Percentiles rank a stretch among this genome's conserved stretches.
Evolutionary conservation across 768 basidiomycete genomes (phyloP).

Genomic region (Terana coerulea): DNA sequence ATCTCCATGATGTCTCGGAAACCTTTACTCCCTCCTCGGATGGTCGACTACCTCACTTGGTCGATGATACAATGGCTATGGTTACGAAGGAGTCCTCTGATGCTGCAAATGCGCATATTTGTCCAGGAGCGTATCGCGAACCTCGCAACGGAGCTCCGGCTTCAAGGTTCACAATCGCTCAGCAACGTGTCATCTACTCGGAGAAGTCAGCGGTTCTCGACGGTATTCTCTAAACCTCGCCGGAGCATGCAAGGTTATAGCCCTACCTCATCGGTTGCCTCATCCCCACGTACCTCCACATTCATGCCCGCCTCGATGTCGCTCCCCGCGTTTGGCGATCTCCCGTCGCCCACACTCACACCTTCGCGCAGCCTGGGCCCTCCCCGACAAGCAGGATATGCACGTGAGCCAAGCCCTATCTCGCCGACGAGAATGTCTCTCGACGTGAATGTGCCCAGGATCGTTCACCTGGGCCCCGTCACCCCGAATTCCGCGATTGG

Average conservation of each 20-base stretch:
- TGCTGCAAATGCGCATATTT: slow-evolving; percentile 62
- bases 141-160: slow-evolving; percentile 49
- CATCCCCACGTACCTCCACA: slow-evolving; percentile 45
- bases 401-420: slow-evolving; percentile 34
- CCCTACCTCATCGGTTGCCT: slow-evolving; percentile 28
- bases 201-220: slow-evolving; percentile 38
- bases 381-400: slow-evolving; percentile 38
- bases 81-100: slow-evolving; percentile 56
- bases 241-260: slow-evolving; percentile 29
- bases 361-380: slow-evolving; percentile 10
- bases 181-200: slow-evolving; percentile 23
- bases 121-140: slow-evolving; percentile 58
- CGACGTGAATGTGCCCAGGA: slow-evolving; percentile 39
- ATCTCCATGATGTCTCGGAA: slow-evolving; percentile 25
- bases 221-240: slow-evolving; percentile 56
- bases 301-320: slow-evolving; percentile 21
- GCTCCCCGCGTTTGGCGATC: slow-evolving; percentile 18
- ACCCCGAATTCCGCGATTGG: slow-evolving; percentile 20
- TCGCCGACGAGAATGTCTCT: slow-evolving; percentile 31
- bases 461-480: slow-evolving; percentile 60
- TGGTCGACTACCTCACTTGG: slow-evolving; percentile 72
- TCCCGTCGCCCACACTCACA: slow-evolving; percentile 2
- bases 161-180: slow-evolving; percentile 19
- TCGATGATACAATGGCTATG: slow-evolving; percentile 66
- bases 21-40: slow-evolving; percentile 39